Evolutionary conservation across 208 protist species (phyloP), one percentile per base, ranked within the genome.

Genomic region (Crithidia fasciculata): DNA sequence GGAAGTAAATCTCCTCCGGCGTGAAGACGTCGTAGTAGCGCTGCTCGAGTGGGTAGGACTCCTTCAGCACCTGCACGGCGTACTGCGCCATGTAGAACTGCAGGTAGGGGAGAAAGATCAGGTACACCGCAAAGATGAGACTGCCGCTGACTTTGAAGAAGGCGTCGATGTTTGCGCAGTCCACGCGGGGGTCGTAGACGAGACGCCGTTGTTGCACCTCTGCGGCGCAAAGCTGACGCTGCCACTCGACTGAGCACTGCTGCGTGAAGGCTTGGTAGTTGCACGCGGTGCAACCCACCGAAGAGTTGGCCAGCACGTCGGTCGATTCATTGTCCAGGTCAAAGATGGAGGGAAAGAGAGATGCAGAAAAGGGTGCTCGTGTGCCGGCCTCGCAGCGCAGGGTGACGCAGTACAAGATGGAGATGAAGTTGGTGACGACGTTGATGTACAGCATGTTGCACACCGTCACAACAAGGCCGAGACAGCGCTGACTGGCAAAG

Each of bases 11-110:
- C 62, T 95, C 87, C 36, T 82, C 62, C 13, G 79, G 50, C 15
- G 82, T 85, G 62, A 90, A 88, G 54, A 84, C 75, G 62, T 91
- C 86, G 50, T 79, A 62, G 28, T 86, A 78, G 44, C 88, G 84
- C 37, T 76, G 84, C 72, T 90, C 81, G 10, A 95, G 73, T 18
- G 88, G 88, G 65, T 89, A 95, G 9, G 86, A 85, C 9, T 83
- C 71, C 40, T 79, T 80, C 40, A 95, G 57, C 43, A 90, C 75
- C 8, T 74, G 79, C 7, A 83, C 82, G 7, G 82, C 75, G 45
- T 81, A 83, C 56, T 83, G 74, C 39, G 86, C 77, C 13, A 91
- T 59, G 49, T 83, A 61, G 39, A 86, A 74, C 55, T 92, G 82
- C 70, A 93, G 68, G 58, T 85, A 66, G 5, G 88, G 90, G 41